Conservation (phyloP, 495 filamentous ascomycete genomes). For the Bacidia gigantensis region DNA sequence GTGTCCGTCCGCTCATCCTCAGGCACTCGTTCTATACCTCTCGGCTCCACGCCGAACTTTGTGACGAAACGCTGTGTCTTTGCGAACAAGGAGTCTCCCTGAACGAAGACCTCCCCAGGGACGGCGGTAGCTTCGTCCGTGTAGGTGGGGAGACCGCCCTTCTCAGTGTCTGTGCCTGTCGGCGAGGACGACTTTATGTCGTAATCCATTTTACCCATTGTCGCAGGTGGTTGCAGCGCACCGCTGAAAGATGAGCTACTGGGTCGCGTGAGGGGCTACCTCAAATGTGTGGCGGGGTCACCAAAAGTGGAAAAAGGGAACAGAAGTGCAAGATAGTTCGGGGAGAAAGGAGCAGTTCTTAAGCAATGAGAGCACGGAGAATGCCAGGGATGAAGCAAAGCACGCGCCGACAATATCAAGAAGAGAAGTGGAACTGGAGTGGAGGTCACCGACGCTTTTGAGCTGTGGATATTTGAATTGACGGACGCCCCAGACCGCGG, state of each 20-base stretch:
- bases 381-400: not conserved
- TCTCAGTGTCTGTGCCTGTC: constrained; percentile 8
- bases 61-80: constrained; percentile 57
- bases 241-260: not conserved
- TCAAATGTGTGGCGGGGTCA: constrained; percentile 1
- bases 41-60: constrained; percentile 56
- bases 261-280: constrained; percentile 12
- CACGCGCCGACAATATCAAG: not conserved
- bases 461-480: not conserved
- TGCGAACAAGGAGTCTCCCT: constrained; percentile 48
- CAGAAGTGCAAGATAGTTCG: too few species aligned
- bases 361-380: too few species aligned
- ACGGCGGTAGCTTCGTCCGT: constrained; percentile 43
- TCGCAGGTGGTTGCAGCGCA: constrained; percentile 11
- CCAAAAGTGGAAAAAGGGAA: not conserved
- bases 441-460: constrained; percentile 14
- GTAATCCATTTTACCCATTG: constrained; percentile 17
- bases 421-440: constrained; percentile 5
- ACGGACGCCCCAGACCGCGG: not conserved
- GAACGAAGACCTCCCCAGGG: constrained; percentile 44
- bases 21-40: constrained; percentile 72
- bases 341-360: constrained; percentile 2
- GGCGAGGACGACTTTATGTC: constrained; percentile 11
- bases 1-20: constrained; percentile 56
- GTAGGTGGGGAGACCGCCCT: constrained; percentile 22